Base-by-base conservation (phyloP, 768 basidiomycete species). In the Pleurotus pulmonarius region DNA sequence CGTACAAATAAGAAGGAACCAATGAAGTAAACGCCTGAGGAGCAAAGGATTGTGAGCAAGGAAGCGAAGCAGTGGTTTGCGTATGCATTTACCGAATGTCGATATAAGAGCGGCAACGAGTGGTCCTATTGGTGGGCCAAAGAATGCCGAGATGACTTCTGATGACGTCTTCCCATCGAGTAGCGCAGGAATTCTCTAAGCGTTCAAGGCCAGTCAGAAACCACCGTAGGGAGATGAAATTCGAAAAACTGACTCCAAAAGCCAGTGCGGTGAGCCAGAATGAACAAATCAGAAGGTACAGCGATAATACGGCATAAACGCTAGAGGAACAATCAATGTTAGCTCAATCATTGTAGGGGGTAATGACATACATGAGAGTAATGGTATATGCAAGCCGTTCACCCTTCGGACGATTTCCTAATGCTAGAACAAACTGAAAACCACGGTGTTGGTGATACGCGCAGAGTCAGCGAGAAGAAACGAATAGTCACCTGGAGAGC, bases 31-130 rank as follows among this genome's bases (percentile, higher is more conserved):
- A 94, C 92, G 46, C 85, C 83, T 83, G 55, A 8, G 8, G 34
- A 34, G 56, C 15, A 39, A 2, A 25, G 58, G 16, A 34, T 34
- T 11, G 11, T 34, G 7, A 29, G 3, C 8, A 34, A 34, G 29
- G 29, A 34, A 0, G 29, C 11, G 29, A 34, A 9, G 11, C 11
- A 34, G 1, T 34, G 29, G 7, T 34, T 9, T 11, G 9, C 29
- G 9, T 34, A 34, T 34, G 39, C 9, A 63, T 74, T 64, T 65
- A 81, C 92, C 94, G 63, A 91, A 92, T 2, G 92, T 94, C 3
- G 92, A 91, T 56, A 90, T 71, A 75, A 94, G 85, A 6, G 94
- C 93, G 18, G 90, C 93, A 45, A 94, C 83, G 54, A 94, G 70
- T n/a, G 90, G 80, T 58, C 90, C 90, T 47, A 90, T 82, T 1